Evolutionary conservation across 2,329 filamentous ascomycete genomes (phyloP).

Genomic region (Knufia petricola): DNA sequence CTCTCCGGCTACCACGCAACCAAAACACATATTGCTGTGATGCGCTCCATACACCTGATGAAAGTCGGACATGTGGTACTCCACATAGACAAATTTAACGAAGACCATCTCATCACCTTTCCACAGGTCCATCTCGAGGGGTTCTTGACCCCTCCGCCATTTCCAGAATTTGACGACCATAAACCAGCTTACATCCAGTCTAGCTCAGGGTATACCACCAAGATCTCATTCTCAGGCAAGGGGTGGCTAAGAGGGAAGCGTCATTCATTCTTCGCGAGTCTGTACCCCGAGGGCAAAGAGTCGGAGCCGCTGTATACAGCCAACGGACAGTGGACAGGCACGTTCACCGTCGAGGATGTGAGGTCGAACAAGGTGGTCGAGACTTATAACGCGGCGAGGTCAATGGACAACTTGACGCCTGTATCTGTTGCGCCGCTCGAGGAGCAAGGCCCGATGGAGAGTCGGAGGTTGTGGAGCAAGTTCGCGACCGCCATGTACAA

Average conservation of each 20-base stretch:
- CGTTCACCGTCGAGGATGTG: conserved; percentile 67
- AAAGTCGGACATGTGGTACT: conserved; percentile 17
- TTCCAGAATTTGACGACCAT: conserved; percentile 25
- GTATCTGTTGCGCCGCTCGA: conserved; percentile 48
- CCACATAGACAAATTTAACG: conserved; percentile 21
- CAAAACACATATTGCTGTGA: conserved; percentile 1
- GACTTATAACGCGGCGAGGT: conserved; percentile 49
- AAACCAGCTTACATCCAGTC: conserved; percentile 16
- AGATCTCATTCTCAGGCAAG: conserved; percentile 20
- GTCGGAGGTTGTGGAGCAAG: conserved; percentile 75
- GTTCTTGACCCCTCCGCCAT: conserved; percentile 39
- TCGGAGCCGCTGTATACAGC: conserved; percentile 9
- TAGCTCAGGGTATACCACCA: conserved; percentile 17
- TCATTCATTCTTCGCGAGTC: conserved; percentile 15
- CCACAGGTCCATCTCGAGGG: conserved; percentile 18
- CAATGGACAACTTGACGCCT: conserved; percentile 31
- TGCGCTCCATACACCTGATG: not conserved
- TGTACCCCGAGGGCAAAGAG: conserved; percentile 10
- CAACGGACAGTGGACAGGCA: conserved; percentile 37
- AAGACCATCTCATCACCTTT: conserved; percentile 20
- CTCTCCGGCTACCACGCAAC: conserved; percentile 9
- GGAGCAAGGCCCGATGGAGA: conserved; percentile 77
- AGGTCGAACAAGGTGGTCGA: conserved; percentile 44
- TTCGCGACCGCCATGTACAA: conserved; percentile 71
- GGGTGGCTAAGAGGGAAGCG: conserved; percentile 16